Evolutionary conservation across 2,329 filamentous ascomycete species (phyloP).

Genomic region (Neonectria neomacrospora): DNA sequence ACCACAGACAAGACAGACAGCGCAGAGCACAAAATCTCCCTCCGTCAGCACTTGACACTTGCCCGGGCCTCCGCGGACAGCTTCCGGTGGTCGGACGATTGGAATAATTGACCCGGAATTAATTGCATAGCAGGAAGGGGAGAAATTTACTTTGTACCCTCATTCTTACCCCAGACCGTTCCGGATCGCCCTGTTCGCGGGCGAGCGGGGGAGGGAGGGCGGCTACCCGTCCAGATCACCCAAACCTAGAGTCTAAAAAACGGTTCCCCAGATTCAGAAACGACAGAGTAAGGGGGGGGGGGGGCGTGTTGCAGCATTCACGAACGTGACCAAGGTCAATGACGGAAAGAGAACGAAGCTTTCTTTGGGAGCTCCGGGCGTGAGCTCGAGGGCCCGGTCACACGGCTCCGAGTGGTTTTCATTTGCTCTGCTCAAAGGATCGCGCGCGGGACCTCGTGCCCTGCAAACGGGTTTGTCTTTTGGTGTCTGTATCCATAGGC

Average conservation of each 20-base stretch:
- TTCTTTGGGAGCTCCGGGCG: slow-evolving; percentile 9
- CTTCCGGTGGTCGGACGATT: slow-evolving; percentile 7
- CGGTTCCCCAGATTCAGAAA: slow-evolving; percentile 20
- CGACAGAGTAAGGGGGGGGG: not conserved
- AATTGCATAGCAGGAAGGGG: not conserved
- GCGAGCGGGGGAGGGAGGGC: slow-evolving; percentile 16
- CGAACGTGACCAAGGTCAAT: slow-evolving; percentile 9
- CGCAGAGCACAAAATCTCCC: not conserved
- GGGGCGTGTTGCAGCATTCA: slow-evolving; percentile 9
- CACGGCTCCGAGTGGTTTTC: slow-evolving; percentile 7
- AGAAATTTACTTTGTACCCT: not conserved
- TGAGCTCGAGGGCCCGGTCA: slow-evolving; percentile 7
- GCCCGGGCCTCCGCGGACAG: slow-evolving; percentile 4
- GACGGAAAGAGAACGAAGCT: slow-evolving; percentile 3
- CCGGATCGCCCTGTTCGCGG: slow-evolving; percentile 17
- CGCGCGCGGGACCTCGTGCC: slow-evolving; percentile 6
- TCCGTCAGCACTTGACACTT: slow-evolving; percentile 1
- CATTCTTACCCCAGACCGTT: slow-evolving; percentile 20
- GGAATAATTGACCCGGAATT: not conserved
- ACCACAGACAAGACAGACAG: not conserved
- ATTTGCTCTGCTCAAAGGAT: not conserved
- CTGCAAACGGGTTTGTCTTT: not conserved
- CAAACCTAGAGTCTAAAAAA: slow-evolving; percentile 20
- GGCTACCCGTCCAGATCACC: slow-evolving; percentile 17
- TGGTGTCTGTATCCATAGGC: not conserved